These are phyloP conservation scores for Pholiota molesta DNA, from an alignment of 768 basidiomycete species.

Conservation along the genomic window DNA sequence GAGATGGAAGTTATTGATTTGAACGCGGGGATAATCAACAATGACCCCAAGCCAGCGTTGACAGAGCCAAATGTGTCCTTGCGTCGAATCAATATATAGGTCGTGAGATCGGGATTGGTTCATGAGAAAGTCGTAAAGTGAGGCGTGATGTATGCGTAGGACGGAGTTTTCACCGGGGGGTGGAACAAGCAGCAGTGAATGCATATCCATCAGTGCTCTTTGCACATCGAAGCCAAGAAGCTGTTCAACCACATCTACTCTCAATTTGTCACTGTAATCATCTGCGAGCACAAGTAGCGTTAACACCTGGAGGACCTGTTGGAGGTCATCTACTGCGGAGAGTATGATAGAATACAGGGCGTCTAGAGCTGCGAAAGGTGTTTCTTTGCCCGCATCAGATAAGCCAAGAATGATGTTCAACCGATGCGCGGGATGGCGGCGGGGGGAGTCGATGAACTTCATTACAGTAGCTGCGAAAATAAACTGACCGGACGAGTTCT, in stretches of 20 bases:
- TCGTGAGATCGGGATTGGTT: not conserved
- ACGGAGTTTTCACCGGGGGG: too few relatives aligned
- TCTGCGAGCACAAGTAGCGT: not conserved
- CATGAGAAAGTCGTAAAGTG: too few relatives aligned
- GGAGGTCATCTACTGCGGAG: not conserved
- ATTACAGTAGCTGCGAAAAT: not conserved
- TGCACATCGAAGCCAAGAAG: not conserved
- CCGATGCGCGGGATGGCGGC: not conserved
- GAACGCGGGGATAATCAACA: too few relatives aligned
- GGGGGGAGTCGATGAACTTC: not conserved
- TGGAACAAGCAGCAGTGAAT: not conserved
- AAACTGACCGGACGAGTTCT: not conserved
- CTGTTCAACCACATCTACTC: not conserved
- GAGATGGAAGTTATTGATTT: too few relatives aligned
- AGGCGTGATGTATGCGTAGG: too few relatives aligned
- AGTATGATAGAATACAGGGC: not conserved
- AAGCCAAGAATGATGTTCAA: not conserved
- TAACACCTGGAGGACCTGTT: not conserved
- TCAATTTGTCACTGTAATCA: not conserved
- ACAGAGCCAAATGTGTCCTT: not conserved
- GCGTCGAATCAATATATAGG: not conserved
- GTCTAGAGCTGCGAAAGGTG: not conserved
- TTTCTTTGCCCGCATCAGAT: not conserved
- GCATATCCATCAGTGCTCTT: not conserved
- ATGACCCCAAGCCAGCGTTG: not conserved